Conservation (phyloP, 768 basidiomycete species). For the Rhizopogon vesiculosus region DNA sequence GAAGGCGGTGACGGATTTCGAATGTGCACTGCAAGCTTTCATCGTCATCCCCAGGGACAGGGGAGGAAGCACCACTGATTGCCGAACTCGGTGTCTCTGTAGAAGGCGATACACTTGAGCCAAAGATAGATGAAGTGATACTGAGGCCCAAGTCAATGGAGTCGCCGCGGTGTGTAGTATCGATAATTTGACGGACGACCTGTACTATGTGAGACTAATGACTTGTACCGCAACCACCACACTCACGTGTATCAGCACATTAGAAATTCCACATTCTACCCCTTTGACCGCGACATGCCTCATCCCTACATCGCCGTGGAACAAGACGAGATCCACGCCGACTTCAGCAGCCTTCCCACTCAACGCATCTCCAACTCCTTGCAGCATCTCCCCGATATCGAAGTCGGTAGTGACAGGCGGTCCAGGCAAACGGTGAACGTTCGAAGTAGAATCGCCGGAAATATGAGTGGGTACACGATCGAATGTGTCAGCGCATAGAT, state of each 20-base stretch:
- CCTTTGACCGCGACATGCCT: conserved; percentile 83
- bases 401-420: conserved; percentile 54
- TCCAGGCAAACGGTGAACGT: conserved; percentile 2
- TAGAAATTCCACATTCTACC: conserved; percentile 80
- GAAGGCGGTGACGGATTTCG: conserved; percentile 50
- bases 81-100: conserved; percentile 14
- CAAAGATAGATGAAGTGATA: conserved; percentile 33
- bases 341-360: conserved; percentile 78
- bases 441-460: conserved; percentile 3
- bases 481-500: conserved; percentile 21
- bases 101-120: conserved; percentile 18
- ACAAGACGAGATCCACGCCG: conserved; percentile 88
- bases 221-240: conserved; percentile 1
- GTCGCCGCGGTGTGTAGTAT: conserved; percentile 66
- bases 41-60: conserved; percentile 20
- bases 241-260: conserved; percentile 81
- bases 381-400: conserved; percentile 88
- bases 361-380: conserved; percentile 83
- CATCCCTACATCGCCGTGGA: conserved; percentile 84
- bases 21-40: conserved; percentile 52
- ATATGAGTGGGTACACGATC: background rate
- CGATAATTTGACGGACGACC: conserved; percentile 82
- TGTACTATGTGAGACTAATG: conserved; percentile 28
- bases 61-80: conserved; percentile 17
- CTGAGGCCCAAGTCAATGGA: conserved; percentile 82